Percentiles rank a stretch among this genome's conserved stretches.
phyloP scores from a whole-genome alignment of 1,284 basidiomycete genomes.

The Coriolopsis trogii region DNA sequence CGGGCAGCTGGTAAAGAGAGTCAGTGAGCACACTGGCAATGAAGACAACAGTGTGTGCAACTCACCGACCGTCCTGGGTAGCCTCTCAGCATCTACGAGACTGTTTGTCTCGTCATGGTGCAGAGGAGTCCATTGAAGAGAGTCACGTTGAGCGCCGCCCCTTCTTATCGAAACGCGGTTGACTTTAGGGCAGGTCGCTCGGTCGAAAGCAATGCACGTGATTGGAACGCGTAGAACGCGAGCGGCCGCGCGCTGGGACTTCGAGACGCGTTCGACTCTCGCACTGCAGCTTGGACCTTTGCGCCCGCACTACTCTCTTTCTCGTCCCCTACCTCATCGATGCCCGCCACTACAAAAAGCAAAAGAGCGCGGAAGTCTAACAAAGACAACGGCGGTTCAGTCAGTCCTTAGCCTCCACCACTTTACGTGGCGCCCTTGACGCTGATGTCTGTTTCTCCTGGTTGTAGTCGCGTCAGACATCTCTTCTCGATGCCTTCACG shows the following conservation, averaged over 20 bases:
- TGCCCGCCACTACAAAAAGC: constrained; percentile 14
- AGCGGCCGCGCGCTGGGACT: neutral
- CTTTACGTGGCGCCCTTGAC: neutral
- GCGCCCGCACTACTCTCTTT: neutral
- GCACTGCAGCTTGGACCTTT: constrained; percentile 8
- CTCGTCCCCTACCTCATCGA: neutral
- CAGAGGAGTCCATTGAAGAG: constrained; percentile 25
- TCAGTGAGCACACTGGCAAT: neutral
- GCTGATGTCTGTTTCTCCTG: neutral
- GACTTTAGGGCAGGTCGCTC: constrained; percentile 21
- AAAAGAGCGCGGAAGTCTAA: constrained; percentile 5
- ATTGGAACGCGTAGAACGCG: constrained; percentile 9
- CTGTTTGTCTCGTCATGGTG: neutral
- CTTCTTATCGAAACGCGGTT: constrained; percentile 1
- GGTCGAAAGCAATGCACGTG: neutral
- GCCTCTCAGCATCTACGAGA: constrained; percentile 2
- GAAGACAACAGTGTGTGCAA: too few species aligned
- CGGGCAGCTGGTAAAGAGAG: neutral
- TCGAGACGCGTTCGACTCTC: constrained; percentile 8
- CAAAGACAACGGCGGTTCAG: constrained; percentile 14
- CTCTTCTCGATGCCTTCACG: constrained; percentile 23
- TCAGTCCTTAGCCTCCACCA: constrained; percentile 1
- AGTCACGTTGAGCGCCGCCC: neutral
- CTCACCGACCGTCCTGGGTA: constrained; percentile 19
- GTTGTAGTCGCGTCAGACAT: constrained; percentile 25